Evolutionary conservation across 176 grass and related monocot genomes (phyloP).

Genomic region (Dactylis glomerata): DNA sequence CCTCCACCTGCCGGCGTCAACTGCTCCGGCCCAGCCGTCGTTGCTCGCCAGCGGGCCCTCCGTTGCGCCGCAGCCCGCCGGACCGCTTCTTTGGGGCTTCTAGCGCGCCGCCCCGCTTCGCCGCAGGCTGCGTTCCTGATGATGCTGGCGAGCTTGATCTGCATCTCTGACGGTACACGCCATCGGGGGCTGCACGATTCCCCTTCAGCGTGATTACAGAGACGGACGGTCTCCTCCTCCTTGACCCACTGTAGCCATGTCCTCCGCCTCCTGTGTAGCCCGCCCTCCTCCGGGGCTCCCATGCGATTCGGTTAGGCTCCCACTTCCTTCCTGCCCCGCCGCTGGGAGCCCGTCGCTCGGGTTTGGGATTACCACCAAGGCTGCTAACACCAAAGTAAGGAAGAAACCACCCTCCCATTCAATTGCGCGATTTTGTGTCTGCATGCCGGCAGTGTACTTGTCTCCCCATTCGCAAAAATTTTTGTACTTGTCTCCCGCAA

Average conservation of each 20-base stretch:
- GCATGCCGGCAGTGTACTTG: no score
- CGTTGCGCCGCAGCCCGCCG: not conserved
- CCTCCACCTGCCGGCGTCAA: not conserved
- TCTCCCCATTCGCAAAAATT: not conserved
- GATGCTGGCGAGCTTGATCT: not conserved
- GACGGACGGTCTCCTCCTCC: not conserved
- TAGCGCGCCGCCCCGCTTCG: not conserved
- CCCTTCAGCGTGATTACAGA: not conserved
- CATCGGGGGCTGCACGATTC: not conserved
- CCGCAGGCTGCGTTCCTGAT: not conserved
- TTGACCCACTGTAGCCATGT: constrained; percentile 27
- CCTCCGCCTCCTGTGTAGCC: constrained; percentile 31
- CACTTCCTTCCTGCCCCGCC: not conserved
- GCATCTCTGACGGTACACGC: not conserved
- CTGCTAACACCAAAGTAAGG: constrained; percentile 33
- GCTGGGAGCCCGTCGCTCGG: not conserved
- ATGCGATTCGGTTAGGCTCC: not conserved
- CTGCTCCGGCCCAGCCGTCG: not conserved
- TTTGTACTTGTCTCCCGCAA: not conserved
- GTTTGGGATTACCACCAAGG: not conserved
- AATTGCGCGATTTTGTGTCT: not conserved
- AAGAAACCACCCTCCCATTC: not conserved
- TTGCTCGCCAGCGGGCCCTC: not conserved
- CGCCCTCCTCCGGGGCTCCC: not conserved
- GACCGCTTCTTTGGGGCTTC: not conserved